Conservation (phyloP, 495 filamentous ascomycete species). For the Aspergillus wentii region DNA sequence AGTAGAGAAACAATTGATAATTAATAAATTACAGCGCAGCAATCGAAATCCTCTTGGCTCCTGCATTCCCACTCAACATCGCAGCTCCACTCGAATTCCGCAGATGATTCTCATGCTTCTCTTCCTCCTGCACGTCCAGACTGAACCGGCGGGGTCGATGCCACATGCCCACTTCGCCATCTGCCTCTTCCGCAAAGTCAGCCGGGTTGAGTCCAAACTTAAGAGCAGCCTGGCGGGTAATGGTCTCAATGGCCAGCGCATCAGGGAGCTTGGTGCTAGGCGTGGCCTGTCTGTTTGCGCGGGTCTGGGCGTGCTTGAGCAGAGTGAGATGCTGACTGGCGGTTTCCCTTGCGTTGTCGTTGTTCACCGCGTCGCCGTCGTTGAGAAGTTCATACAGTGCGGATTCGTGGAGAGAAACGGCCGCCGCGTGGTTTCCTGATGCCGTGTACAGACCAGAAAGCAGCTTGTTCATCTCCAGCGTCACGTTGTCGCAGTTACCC, state of each 20-base stretch:
- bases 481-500: slow-evolving; percentile 48
- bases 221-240: slow-evolving; percentile 24
- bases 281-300: slow-evolving; percentile 18
- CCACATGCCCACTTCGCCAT: slow-evolving; percentile 33
- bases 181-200: slow-evolving; percentile 16
- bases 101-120: slow-evolving; percentile 32
- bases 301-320: slow-evolving; percentile 40
- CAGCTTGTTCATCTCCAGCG: slow-evolving; percentile 51
- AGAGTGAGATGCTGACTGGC: slow-evolving; percentile 46
- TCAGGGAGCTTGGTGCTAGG: slow-evolving; percentile 7
- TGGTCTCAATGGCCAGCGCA: slow-evolving; percentile 19
- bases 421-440: slow-evolving; percentile 44
- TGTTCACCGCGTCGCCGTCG: slow-evolving; percentile 35
- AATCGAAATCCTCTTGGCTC: slow-evolving; percentile 18
- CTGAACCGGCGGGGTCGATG: slow-evolving; percentile 35
- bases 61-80: slow-evolving; percentile 25
- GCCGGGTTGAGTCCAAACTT: slow-evolving; percentile 27
- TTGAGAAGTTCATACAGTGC: slow-evolving; percentile 45
- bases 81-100: slow-evolving; percentile 31
- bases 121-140: slow-evolving; percentile 33
- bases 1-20: too few species aligned
- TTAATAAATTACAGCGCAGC: slow-evolving; percentile 16
- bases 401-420: slow-evolving; percentile 50
- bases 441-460: slow-evolving; percentile 50
- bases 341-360: slow-evolving; percentile 25